Evolutionary conservation across 2,329 filamentous ascomycete genomes (phyloP), one percentile per base, ranked within the genome.

Genomic region (Parasarocladium wereldwijsianum): DNA sequence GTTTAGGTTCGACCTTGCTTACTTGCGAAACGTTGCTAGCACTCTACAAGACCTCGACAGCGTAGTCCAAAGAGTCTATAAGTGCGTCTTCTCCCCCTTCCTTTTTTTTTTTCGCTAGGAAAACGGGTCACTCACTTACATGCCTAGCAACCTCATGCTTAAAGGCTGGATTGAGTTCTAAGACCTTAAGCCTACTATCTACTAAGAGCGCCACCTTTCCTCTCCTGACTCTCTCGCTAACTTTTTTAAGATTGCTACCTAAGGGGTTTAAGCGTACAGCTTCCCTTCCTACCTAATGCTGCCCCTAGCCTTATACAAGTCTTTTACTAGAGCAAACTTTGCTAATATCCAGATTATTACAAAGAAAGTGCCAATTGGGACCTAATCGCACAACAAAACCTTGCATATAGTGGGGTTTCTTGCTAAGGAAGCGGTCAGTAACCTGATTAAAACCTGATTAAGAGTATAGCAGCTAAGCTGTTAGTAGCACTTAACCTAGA

Each of bases 1-100:
- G 28, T 48, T 55, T 4, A 52, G 62, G 31, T 73, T 67, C 41
- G 70, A 76, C 43, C 60, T 66, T 36, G 62, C 76, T 2, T 60
- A 59, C 55, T 64, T 59, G 41, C 58, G 50, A 40, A 61, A 43
- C 42, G 63, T 53, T 55, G 68, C 57, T 40, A 55, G 38, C 16
- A 57, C 62, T 17, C 57, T 78, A 23, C 50, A 55, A n/a, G 56
- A 76, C 39, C 42, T 69, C 13, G 45, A 52, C 13, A 54, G 59
- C 26, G 55, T 69, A 4, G 64, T 66, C 34, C 34, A 38, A 15
- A 49, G 51, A 27, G 45, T 49, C 10, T 57, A 51, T 35, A 39
- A 43, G 53, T 53, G 37, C 21, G 43, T 43, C n/a, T n/a, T n/a
- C n/a, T n/a, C n/a, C n/a, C n/a, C n/a, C n/a, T n/a, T n/a, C n/a